Conservation (phyloP, 306 rosid genomes). For the Clitoria ternatea region DNA sequence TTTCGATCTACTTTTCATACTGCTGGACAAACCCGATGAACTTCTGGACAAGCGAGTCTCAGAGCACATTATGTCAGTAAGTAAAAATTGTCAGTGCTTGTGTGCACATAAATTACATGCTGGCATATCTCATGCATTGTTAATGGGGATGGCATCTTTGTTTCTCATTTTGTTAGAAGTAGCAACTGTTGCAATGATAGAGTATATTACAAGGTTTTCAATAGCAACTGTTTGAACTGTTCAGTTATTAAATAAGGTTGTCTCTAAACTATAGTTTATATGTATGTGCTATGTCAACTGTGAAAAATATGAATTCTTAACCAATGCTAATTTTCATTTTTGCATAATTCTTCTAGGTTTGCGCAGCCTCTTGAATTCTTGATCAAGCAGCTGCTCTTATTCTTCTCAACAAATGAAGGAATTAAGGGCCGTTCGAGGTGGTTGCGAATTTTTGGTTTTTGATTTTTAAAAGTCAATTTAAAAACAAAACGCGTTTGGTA, state of each 20-base stretch:
- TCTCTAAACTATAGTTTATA: conserved; percentile 1
- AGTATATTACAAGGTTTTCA: not conserved
- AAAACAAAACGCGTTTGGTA: no score
- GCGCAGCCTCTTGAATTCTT: conserved; percentile 1
- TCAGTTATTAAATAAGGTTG: not conserved
- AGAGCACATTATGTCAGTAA: conserved; percentile 96
- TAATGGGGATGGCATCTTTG: conserved; percentile 3
- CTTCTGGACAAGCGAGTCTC: conserved; percentile 87
- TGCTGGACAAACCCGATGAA: conserved; percentile 96
- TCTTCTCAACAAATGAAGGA: not conserved
- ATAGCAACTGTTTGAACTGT: not conserved
- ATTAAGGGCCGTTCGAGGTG: no score
- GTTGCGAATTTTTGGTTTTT: no score
- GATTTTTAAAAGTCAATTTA: no score
- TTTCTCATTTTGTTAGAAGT: conserved; percentile 7
- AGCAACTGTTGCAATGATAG: not conserved
- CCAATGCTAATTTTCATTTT: not conserved
- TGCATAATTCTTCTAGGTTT: conserved; percentile 3
- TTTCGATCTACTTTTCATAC: conserved; percentile 88
- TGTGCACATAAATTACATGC: not conserved
- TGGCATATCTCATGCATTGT: conserved; percentile 25
- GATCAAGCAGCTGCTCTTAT: not conserved
- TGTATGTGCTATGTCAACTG: not conserved
- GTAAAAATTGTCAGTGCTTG: conserved; percentile 27
- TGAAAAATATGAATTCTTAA: not conserved